Evolutionary conservation across 2,329 filamentous ascomycete genomes (phyloP).

Genomic region (Pseudocercospora fuligena): DNA sequence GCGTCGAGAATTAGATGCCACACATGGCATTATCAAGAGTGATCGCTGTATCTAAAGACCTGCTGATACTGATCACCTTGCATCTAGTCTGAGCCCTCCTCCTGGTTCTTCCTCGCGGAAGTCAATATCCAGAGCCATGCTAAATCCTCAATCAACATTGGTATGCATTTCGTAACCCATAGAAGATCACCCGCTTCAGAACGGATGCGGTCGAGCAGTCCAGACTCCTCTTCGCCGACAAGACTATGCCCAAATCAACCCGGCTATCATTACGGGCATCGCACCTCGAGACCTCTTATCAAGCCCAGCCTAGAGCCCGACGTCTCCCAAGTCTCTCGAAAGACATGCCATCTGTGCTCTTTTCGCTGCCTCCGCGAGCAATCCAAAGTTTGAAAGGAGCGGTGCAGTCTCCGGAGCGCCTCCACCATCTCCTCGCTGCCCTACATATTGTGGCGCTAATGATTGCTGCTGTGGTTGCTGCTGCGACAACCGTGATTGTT

Average conservation of each 20-base stretch:
- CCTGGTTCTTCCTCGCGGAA: not conserved
- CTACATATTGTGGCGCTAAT: constrained; percentile 30
- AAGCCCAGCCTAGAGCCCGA: constrained; percentile 49
- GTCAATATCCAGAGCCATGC: not conserved
- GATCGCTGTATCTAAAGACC: not conserved
- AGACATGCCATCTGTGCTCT: constrained; percentile 88
- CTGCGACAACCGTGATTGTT: constrained; percentile 34
- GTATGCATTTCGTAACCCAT: not conserved
- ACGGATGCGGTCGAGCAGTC: not conserved
- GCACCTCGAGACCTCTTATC: not conserved
- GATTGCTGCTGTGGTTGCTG: constrained; percentile 33
- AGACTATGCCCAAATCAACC: not conserved
- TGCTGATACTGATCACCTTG: not conserved
- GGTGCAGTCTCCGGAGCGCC: constrained; percentile 55
- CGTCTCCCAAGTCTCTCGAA: constrained; percentile 81
- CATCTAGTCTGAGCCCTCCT: not conserved
- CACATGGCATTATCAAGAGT: not conserved
- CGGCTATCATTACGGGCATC: not conserved
- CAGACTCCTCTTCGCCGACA: not conserved
- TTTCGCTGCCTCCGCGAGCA: constrained; percentile 91
- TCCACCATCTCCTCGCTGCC: constrained; percentile 38
- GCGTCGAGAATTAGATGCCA: not conserved
- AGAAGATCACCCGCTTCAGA: not conserved
- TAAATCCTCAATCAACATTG: not conserved
- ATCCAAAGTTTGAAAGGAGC: constrained; percentile 79